phyloP scores from a whole-genome alignment of 2,329 filamentous ascomycete species.

The Ophiostoma novo-ulmi region DNA sequence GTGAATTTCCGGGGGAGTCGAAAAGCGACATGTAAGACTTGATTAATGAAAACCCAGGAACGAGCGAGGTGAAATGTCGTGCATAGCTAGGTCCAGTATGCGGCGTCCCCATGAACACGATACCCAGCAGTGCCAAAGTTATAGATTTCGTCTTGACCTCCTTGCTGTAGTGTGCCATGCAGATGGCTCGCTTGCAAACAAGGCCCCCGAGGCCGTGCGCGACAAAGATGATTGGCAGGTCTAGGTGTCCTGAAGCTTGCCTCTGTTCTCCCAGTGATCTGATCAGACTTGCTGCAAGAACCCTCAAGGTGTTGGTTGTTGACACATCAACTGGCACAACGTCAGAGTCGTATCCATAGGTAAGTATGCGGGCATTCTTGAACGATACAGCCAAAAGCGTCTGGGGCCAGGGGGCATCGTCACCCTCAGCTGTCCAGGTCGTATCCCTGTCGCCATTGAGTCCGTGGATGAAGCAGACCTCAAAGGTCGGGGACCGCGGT shows the following conservation, averaged over 20 bases:
- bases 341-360: not conserved
- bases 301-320: not conserved
- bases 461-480: not conserved
- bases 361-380: not conserved
- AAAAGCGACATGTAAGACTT: not conserved
- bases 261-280: not conserved
- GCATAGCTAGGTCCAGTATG: not conserved
- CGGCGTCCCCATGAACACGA: not conserved
- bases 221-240: not conserved
- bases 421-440: not conserved
- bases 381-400: not conserved
- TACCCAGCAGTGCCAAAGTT: not conserved
- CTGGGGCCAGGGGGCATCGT: not conserved
- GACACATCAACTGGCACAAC: not conserved
- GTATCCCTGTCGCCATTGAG: not conserved
- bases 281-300: not conserved
- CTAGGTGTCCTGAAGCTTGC: not conserved
- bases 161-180: not conserved
- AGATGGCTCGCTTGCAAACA: not conserved
- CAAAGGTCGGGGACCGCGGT: not conserved
- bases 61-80: not conserved
- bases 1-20: not conserved
- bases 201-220: not conserved
- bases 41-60: not conserved
- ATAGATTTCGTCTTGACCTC: not conserved